phyloP scores from a whole-genome alignment of 2,329 filamentous ascomycete species.

The Diplodia scrobiculata region DNA sequence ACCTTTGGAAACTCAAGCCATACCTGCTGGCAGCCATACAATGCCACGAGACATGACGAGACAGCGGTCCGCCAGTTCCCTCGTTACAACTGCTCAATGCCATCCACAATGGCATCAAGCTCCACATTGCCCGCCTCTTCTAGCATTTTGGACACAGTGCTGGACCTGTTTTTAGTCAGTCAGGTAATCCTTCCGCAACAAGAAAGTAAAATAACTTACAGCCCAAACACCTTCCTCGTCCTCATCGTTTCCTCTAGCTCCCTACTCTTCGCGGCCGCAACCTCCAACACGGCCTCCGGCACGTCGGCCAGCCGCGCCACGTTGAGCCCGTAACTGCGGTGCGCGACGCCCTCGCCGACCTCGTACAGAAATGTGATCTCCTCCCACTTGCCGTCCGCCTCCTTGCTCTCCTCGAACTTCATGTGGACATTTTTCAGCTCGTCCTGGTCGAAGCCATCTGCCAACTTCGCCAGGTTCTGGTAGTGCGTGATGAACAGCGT shows the following conservation, averaged over 20 bases:
- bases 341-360: conserved; percentile 84
- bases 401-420: conserved; percentile 64
- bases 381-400: conserved; percentile 69
- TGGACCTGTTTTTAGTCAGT: conserved; percentile 2
- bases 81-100: conserved; percentile 26
- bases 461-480: conserved; percentile 77
- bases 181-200: background rate
- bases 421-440: conserved; percentile 89
- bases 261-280: conserved; percentile 75
- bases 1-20: background rate
- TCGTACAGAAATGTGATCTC: conserved; percentile 95
- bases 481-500: conserved; percentile 98
- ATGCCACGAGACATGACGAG: background rate
- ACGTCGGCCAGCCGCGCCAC: conserved; percentile 85
- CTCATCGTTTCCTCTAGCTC: conserved; percentile 71
- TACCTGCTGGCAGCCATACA: background rate
- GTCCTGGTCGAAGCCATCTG: conserved; percentile 64
- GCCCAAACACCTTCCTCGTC: conserved; percentile 29
- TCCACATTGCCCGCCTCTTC: conserved; percentile 31
- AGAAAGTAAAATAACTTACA: conserved; percentile 11
- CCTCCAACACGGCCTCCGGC: conserved; percentile 72
- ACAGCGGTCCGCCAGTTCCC: too few species aligned
- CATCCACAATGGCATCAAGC: conserved; percentile 23
- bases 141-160: conserved; percentile 18
- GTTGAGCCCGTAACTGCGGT: conserved; percentile 91